These are phyloP conservation scores for Dendrobium nobile DNA, from an alignment of 106 monocot genomes.

Conservation along the genomic window DNA sequence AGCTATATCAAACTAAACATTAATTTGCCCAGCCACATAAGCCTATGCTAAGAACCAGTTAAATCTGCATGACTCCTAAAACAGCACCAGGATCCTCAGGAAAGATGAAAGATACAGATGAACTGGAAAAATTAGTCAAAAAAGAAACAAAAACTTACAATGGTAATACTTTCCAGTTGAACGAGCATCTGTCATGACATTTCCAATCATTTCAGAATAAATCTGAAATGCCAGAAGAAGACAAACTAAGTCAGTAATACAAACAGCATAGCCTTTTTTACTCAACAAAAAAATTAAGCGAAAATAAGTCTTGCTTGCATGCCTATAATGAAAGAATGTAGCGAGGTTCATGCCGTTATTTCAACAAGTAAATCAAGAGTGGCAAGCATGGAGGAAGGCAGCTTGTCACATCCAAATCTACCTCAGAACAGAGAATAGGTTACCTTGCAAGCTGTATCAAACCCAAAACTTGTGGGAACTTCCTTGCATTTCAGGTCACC, in stretches of 20 bases:
- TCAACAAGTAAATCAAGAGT: not conserved
- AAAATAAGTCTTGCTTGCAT: not conserved
- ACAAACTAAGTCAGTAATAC: constrained; percentile 2
- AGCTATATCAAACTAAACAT: not conserved
- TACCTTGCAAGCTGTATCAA: constrained; percentile 99
- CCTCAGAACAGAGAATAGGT: not conserved
- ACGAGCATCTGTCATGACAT: constrained; percentile 98
- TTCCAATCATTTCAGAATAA: constrained; percentile 99
- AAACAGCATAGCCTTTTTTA: not conserved
- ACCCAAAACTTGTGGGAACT: constrained; percentile 98
- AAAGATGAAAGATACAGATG: not conserved
- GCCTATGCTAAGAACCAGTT: not conserved
- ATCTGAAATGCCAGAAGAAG: constrained; percentile 42
- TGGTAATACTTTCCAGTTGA: constrained; percentile 99
- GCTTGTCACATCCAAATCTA: not conserved
- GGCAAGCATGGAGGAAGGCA: not conserved
- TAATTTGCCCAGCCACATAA: not conserved
- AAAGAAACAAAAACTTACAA: constrained; percentile 48
- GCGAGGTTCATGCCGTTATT: not conserved
- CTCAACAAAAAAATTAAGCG: not conserved
- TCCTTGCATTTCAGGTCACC: constrained; percentile 97
- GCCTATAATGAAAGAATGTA: not conserved
- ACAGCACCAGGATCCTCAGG: not conserved
- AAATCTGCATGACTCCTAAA: not conserved
- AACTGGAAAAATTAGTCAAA: not conserved